These are phyloP conservation scores for Aspergillus sp. DNA, from an alignment of 2,329 filamentous ascomycete species.

Conservation along the genomic window DNA sequence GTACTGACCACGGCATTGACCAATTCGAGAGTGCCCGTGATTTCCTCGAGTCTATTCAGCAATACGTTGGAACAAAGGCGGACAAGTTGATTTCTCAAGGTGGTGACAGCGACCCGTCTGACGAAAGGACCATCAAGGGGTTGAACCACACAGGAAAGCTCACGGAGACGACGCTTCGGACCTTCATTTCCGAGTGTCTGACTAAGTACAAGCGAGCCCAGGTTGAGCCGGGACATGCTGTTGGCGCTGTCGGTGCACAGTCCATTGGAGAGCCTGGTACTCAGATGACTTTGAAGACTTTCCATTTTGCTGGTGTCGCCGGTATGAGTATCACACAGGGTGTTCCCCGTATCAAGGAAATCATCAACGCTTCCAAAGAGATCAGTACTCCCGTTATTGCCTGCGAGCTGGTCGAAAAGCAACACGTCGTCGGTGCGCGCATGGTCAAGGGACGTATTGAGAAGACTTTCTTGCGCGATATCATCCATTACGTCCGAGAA, in stretches of 20 bases:
- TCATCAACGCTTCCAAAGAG: slow-evolving; percentile 93
- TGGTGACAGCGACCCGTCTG: slow-evolving; percentile 31
- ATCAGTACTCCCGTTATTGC: slow-evolving; percentile 95
- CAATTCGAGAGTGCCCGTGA: slow-evolving; percentile 79
- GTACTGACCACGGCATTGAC: slow-evolving; percentile 66
- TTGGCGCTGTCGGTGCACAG: slow-evolving; percentile 93
- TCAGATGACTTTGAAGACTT: slow-evolving; percentile 99
- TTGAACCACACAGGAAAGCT: slow-evolving; percentile 79
- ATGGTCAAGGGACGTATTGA: slow-evolving; percentile 93
- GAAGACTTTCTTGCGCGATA: slow-evolving; percentile 86
- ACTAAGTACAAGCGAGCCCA: slow-evolving; percentile 88
- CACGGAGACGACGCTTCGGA: slow-evolving; percentile 68
- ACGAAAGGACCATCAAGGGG: slow-evolving; percentile 33
- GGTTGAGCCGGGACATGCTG: slow-evolving; percentile 91
- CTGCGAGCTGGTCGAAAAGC: slow-evolving; percentile 76
- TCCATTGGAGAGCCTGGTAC: slow-evolving; percentile 98
- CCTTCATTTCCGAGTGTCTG: slow-evolving; percentile 79
- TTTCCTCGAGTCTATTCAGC: slow-evolving; percentile 76
- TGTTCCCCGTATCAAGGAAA: slow-evolving; percentile 99
- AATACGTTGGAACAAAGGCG: slow-evolving; percentile 66
- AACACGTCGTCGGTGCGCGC: slow-evolving; percentile 74
- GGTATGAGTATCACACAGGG: slow-evolving; percentile 99
- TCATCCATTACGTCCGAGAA: slow-evolving; percentile 79
- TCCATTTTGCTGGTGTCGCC: slow-evolving; percentile 99
- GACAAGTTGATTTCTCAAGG: slow-evolving; percentile 54